Base-by-base conservation (phyloP, 441 rosid genomes). In the Jatropha podagrica region DNA sequence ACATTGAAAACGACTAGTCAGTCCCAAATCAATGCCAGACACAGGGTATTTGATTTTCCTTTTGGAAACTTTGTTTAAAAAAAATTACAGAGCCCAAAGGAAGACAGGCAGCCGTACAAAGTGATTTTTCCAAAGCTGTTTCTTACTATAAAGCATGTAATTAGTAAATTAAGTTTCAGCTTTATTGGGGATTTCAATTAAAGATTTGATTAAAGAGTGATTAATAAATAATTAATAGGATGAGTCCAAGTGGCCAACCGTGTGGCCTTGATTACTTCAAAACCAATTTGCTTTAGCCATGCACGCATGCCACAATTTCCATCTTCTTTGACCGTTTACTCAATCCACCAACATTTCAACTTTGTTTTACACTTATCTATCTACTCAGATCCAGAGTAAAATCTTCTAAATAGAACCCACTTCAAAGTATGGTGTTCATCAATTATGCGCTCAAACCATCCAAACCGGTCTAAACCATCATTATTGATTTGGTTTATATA, bases 211-310 rank as follows among this genome's bases (percentile, higher is more conserved):
- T 23, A 18, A 65, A 65, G 5, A 15, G 54, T 37, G 11, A 73
- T 26, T 2, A 41, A 44, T 18, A 17, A 1, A 32, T 32, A 32
- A 32, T 32, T 32, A 7, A 23, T 0, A 44, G 26, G 68, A 40
- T 2, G 74, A 72, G 69, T 40, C 71, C 68, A 71, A 78, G 79
- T 86, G 88, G 81, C 86, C 88, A 82, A 83, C 84, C 87, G 87
- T 87, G 88, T 83, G 85, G 83, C 78, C 79, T 87, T 82, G 87
- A 77, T 72, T 23, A 55, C 44, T 76, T 56, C 59, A 75, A 80
- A 76, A 80, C 4, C 2, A 48, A 48, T 2, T 10, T 52, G 13
- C 63, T 37, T 32, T 32, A 8, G 44, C 51, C 71, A 13, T 68
- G 64, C 85, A 77, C 84, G 78, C 81, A 65, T 48, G 20, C 78